phyloP scores from a whole-genome alignment of 768 basidiomycete genomes.

The Tricholoma hemisulphureum region DNA sequence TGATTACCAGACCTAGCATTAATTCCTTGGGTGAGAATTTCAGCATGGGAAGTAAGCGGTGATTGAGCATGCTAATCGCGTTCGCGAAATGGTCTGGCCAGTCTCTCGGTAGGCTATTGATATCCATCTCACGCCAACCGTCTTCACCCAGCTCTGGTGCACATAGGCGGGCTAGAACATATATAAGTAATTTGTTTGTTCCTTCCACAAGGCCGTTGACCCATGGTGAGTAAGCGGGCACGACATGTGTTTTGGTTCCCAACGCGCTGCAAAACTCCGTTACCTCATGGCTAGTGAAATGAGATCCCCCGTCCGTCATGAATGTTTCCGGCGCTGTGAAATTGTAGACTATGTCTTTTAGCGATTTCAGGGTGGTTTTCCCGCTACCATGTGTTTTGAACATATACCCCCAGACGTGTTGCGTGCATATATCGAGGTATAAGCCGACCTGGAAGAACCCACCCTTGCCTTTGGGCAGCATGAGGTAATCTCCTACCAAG shows the following conservation, averaged over 20 bases:
- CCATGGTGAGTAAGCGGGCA: background rate
- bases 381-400: background rate
- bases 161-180: background rate
- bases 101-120: conserved; percentile 24
- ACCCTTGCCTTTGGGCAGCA: background rate
- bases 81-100: conserved; percentile 35
- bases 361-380: background rate
- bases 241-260: background rate
- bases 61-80: conserved; percentile 24
- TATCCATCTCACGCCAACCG: background rate
- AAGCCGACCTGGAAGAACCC: background rate
- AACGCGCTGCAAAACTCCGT: background rate
- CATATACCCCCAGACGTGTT: no score
- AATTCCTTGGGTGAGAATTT: conserved; percentile 31
- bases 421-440: no score
- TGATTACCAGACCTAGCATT: conserved; percentile 27
- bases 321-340: background rate
- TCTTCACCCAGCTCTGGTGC: background rate
- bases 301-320: background rate
- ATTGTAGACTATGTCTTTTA: no score
- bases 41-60: conserved; percentile 22
- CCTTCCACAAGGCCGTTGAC: background rate
- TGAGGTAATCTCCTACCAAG: no score
- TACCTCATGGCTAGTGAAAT: background rate
- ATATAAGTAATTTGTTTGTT: background rate